These are phyloP conservation scores for Claviceps sp. DNA, from an alignment of 2,329 filamentous ascomycete species.

Conservation along the genomic window DNA sequence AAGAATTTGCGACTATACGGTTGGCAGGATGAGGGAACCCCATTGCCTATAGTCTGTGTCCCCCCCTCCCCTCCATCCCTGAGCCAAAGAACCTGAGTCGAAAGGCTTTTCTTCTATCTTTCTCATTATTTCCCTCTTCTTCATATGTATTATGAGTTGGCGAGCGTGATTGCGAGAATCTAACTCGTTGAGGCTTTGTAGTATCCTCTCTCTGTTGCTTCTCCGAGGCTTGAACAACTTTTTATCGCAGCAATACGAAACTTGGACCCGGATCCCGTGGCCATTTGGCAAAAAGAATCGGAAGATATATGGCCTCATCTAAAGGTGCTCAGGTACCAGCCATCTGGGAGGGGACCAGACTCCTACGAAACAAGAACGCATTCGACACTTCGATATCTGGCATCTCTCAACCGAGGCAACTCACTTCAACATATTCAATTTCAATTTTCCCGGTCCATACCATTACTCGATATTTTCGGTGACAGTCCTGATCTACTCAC, in stretches of 20 bases:
- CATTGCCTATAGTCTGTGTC: conserved; percentile 4
- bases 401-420: conserved; percentile 11
- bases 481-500: background rate
- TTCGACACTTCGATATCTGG: conserved; percentile 12
- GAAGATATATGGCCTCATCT: background rate
- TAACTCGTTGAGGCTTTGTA: conserved; percentile 3
- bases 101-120: too few relatives aligned
- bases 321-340: conserved; percentile 11
- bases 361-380: too few relatives aligned
- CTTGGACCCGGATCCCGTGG: too few relatives aligned
- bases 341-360: too few relatives aligned
- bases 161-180: too few relatives aligned
- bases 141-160: too few relatives aligned
- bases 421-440: conserved; percentile 19
- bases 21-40: conserved; percentile 7
- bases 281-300: conserved; percentile 7
- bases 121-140: too few relatives aligned
- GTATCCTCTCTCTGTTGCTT: conserved; percentile 9
- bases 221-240: conserved; percentile 5
- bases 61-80: background rate
- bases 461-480: conserved; percentile 8
- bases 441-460: conserved; percentile 2
- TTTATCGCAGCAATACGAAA: too few relatives aligned
- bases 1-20: conserved; percentile 14
- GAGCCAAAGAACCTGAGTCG: too few relatives aligned